Percentiles rank a stretch among this genome's conserved stretches.
phyloP scores from a whole-genome alignment of 129 eudicot species.

The Silybum marianum region DNA sequence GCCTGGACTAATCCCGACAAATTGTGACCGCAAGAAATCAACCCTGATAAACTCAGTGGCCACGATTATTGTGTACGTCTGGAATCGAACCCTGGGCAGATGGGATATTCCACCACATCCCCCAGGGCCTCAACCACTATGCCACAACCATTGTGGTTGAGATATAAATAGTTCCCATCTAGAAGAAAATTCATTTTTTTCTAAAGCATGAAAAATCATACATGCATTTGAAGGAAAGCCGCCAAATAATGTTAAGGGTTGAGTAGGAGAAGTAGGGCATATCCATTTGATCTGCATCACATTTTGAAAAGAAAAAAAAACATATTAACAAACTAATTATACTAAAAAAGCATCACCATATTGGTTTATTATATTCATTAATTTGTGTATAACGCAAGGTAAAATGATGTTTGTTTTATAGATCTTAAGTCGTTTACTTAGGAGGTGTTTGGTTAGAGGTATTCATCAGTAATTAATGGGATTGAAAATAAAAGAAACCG shows the following conservation, averaged over 20 bases:
- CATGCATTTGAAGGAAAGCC: constrained; percentile 96
- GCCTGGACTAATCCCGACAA: no score
- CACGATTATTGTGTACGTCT: no score
- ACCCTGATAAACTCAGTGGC: no score
- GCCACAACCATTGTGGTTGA: no score
- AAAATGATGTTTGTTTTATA: constrained; percentile 7
- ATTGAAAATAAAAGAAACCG: not conserved
- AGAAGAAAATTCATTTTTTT: not conserved
- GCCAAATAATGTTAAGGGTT: constrained; percentile 77
- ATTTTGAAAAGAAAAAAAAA: constrained; percentile 25
- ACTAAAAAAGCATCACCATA: not conserved
- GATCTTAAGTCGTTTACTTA: not conserved
- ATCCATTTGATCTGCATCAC: constrained; percentile 91
- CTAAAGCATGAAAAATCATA: constrained; percentile 43
- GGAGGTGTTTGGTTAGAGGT: not conserved
- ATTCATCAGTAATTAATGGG: not conserved
- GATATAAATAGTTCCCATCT: not conserved
- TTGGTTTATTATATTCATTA: not conserved
- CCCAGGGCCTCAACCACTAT: no score
- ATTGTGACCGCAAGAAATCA: no score
- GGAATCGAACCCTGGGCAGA: no score
- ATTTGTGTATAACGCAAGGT: not conserved
- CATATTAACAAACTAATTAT: constrained; percentile 7
- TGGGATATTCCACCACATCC: no score
- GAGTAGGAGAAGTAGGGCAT: constrained; percentile 96